These are phyloP conservation scores for Solanum hybrid DNA, from an alignment of 305 asterid genomes.

Conservation along the genomic window DNA sequence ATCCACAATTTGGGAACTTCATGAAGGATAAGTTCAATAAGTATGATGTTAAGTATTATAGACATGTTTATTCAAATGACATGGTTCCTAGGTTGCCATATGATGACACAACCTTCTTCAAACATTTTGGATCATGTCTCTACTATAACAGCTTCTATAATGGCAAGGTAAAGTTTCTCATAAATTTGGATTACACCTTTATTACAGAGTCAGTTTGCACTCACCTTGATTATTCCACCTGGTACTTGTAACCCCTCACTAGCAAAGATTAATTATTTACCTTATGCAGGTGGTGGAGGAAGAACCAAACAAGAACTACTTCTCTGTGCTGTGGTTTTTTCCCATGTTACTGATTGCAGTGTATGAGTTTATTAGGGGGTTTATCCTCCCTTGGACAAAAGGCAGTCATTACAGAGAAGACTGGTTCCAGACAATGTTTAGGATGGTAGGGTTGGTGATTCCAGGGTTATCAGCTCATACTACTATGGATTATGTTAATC, in stretches of 20 bases:
- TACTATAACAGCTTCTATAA: slow-evolving; percentile 52
- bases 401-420: slow-evolving; percentile 49
- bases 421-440: slow-evolving; percentile 27
- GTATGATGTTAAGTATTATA: slow-evolving; percentile 33
- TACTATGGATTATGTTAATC: slow-evolving; percentile 49
- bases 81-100: slow-evolving; percentile 65
- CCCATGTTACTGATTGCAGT: slow-evolving; percentile 42
- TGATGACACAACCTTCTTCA: slow-evolving; percentile 46
- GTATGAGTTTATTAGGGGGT: slow-evolving; percentile 46
- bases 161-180: slow-evolving; percentile 33
- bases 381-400: slow-evolving; percentile 31
- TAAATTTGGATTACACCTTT: not conserved
- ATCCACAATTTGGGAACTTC: slow-evolving; percentile 51
- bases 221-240: not conserved
- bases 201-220: not conserved
- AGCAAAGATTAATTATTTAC: not conserved
- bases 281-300: slow-evolving; percentile 44
- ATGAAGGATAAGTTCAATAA: slow-evolving; percentile 35
- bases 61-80: slow-evolving; percentile 53
- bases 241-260: not conserved
- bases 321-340: slow-evolving; percentile 30
- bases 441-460: slow-evolving; percentile 32
- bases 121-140: slow-evolving; percentile 62
- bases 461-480: slow-evolving; percentile 54
- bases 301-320: slow-evolving; percentile 74